Conservation (phyloP, 139 green algal species). For the Monoraphidium neglectum region DNA sequence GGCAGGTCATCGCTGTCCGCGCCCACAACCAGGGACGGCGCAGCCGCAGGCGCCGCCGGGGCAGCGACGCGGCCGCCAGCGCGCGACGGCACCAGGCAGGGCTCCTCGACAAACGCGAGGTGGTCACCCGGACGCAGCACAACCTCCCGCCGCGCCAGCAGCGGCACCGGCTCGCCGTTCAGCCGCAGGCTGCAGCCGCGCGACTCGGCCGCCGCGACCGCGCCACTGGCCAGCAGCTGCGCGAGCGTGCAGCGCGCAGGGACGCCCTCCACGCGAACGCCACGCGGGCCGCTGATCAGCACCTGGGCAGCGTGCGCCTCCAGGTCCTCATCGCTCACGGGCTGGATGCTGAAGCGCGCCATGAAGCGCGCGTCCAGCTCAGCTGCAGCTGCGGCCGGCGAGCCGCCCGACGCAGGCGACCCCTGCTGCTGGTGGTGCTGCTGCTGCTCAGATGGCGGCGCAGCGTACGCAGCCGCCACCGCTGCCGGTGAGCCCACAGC, state of each 20-base stretch:
- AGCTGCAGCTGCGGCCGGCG: constrained; percentile 3
- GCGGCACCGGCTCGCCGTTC: constrained; percentile 19
- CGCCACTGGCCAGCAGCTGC: constrained; percentile 19
- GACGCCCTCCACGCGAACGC: constrained; percentile 12
- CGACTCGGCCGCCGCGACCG: neutral
- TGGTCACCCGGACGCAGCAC: constrained; percentile 23
- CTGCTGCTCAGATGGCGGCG: neutral
- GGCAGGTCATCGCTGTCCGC: no score
- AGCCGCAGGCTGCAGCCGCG: constrained; percentile 17
- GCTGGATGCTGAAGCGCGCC: constrained; percentile 24
- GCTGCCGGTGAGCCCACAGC: neutral
- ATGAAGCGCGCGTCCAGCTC: constrained; percentile 17
- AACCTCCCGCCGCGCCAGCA: neutral
- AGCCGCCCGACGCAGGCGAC: no score
- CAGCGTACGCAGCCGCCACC: constrained; percentile 1
- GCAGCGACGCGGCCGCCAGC: neutral
- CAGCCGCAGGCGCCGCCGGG: neutral
- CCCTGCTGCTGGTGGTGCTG: neutral
- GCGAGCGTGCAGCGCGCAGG: constrained; percentile 21
- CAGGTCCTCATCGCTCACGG: constrained; percentile 21
- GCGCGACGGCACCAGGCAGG: neutral
- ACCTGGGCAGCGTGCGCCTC: constrained; percentile 4
- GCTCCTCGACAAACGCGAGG: constrained; percentile 21
- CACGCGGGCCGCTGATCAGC: constrained; percentile 16
- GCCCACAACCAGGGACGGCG: no score